Conservation (phyloP, 768 basidiomycete species). For the Megacollybia marginata region DNA sequence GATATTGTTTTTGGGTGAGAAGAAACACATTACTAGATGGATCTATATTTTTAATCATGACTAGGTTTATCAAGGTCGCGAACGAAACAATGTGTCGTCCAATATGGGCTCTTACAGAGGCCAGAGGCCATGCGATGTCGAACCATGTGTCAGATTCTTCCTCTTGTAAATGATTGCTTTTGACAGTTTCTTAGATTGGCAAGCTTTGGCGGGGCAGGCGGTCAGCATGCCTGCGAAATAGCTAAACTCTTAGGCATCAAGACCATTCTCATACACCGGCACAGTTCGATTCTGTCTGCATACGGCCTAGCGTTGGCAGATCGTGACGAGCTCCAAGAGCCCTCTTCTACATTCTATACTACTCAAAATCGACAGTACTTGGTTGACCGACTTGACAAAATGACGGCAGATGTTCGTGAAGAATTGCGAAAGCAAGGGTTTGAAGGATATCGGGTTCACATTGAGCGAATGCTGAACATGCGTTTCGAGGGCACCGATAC, state of each 20-base stretch:
- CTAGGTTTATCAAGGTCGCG: constrained; percentile 88
- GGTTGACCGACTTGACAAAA: constrained; percentile 57
- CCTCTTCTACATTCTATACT: constrained; percentile 74
- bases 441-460: constrained; percentile 55
- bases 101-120: constrained; percentile 87
- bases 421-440: constrained; percentile 83
- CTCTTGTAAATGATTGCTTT: neutral
- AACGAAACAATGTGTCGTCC: constrained; percentile 97
- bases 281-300: constrained; percentile 89
- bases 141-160: constrained; percentile 50
- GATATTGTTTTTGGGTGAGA: constrained; percentile 85
- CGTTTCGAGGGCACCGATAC: constrained; percentile 93
- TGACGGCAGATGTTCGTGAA: constrained; percentile 50
- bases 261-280: constrained; percentile 82
- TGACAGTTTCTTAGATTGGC: constrained; percentile 46
- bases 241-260: constrained; percentile 81
- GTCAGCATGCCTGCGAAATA: constrained; percentile 92
- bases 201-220: constrained; percentile 86
- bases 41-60: neutral
- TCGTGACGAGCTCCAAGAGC: constrained; percentile 87
- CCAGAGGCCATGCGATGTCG: constrained; percentile 74
- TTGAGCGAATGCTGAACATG: constrained; percentile 87
- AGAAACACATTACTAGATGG: neutral
- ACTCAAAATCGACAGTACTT: constrained; percentile 48
- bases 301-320: constrained; percentile 93